Base-by-base conservation (phyloP, 176 grass and related monocot species). In the Puccinellia tenuiflora region DNA sequence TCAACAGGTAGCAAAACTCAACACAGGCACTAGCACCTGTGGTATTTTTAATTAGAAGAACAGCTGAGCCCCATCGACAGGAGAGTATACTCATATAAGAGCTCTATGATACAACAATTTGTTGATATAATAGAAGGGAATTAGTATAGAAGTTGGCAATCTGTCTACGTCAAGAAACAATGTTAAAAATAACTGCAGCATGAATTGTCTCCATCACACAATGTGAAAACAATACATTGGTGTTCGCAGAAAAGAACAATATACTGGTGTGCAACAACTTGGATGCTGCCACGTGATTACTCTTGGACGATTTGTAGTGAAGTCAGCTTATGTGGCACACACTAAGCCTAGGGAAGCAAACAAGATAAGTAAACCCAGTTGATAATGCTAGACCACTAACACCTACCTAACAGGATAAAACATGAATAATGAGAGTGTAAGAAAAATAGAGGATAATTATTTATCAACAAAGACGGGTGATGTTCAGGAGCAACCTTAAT, bases 241-340 rank as follows among this genome's bases (percentile, higher is more conserved):
- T 83, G 55, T 29, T 33, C 15, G 15, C 61, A 33, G 26, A 64
- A 28, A 28, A 26, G 28, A 61, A 61, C 71, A 82, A 70, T 87
- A 69, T 87, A 75, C 3, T 76, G 25, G 42, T 75, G n/a, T 76
- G 71, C 80, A 73, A 73, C 54, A 88, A 79, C 33, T 73, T 79
- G 65, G 55, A 79, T 16, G 35, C 46, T 66, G 74, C 28, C 29
- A 72, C 42, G 22, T 29, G 24, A 39, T 83, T 70, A 33, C 18
- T 72, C 43, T 39, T 79, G 48, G 35, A 75, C 10, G 18, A 75
- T 88, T 59, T 73, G 76, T 48, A 73, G 56, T 75, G 78, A 83
- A 80, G 75, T 64, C 75, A 84, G 67, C 56, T 84, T 84, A 88
- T 75, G 86, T 75, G 68, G 67, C 81, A 65, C 42, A 83, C 75